Percentiles rank a stretch among this genome's conserved stretches.
Evolutionary conservation across 106 monocot species (phyloP).

Genomic region (Acorus calamus): DNA sequence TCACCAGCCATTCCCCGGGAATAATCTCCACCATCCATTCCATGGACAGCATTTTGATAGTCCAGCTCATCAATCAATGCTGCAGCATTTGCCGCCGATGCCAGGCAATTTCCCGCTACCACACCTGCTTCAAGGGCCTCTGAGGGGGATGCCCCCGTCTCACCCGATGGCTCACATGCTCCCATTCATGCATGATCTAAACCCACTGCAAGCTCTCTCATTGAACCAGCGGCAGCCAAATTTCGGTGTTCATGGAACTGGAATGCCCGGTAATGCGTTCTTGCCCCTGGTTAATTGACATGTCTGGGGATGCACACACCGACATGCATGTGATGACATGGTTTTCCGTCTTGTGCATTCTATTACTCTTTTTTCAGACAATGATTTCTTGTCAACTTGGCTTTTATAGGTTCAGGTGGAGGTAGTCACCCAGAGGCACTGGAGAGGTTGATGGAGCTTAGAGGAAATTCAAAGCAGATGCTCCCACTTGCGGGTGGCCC

Average conservation of each 20-base stretch:
- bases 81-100: constrained; percentile 28
- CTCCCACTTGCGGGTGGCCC: constrained; percentile 17
- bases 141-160: constrained; percentile 28
- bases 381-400: not conserved
- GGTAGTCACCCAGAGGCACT: constrained; percentile 28
- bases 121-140: constrained; percentile 24
- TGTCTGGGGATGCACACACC: not conserved
- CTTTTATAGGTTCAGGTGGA: constrained; percentile 6
- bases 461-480: constrained; percentile 39
- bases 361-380: too few species aligned
- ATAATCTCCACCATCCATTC: constrained; percentile 31
- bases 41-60: constrained; percentile 30
- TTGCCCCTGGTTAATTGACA: not conserved
- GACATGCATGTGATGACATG: not conserved
- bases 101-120: constrained; percentile 33
- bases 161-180: constrained; percentile 34
- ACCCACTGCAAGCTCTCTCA: constrained; percentile 32
- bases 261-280: constrained; percentile 39
- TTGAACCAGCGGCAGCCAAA: constrained; percentile 32
- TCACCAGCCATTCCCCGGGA: constrained; percentile 21
- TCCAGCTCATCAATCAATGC: constrained; percentile 28
- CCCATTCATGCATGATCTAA: constrained; percentile 29
- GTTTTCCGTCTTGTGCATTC: not conserved
- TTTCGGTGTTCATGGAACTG: constrained; percentile 31
- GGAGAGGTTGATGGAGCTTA: constrained; percentile 51